Conservation (phyloP, 2,329 filamentous ascomycete genomes). For the Colletotrichum sp. region DNA sequence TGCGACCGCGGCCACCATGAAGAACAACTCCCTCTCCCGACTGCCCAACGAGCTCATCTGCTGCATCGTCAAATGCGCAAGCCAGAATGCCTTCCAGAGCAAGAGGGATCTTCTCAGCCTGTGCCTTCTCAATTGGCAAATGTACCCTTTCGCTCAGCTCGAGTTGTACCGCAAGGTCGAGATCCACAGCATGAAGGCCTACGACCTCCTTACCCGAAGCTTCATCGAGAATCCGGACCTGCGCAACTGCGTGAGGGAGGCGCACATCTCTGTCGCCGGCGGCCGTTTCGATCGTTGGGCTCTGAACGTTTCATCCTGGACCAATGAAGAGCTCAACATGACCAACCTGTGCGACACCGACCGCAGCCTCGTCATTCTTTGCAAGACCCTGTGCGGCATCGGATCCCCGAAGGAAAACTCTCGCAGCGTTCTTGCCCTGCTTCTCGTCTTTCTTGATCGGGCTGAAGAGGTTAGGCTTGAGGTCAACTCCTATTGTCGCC, state of each 20-base stretch:
- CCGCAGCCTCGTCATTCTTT: neutral
- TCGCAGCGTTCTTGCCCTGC: neutral
- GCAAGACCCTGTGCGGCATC: neutral
- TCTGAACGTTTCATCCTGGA: neutral
- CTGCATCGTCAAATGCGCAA: neutral
- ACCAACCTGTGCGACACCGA: neutral
- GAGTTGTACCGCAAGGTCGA: neutral
- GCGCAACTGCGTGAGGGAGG: neutral
- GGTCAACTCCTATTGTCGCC: neutral
- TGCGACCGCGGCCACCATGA: neutral
- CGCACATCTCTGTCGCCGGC: neutral
- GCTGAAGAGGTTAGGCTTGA: neutral
- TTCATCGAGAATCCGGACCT: constrained; percentile 1
- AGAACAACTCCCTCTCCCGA: neutral
- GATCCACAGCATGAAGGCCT: neutral
- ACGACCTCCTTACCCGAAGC: neutral
- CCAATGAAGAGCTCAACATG: neutral
- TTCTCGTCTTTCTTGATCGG: neutral
- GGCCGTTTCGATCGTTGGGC: neutral
- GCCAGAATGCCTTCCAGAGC: neutral
- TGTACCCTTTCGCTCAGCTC: neutral
- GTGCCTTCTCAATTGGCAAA: neutral
- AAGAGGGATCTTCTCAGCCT: neutral
- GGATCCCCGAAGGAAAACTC: neutral
- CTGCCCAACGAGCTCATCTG: constrained; percentile 3